Evolutionary conservation across 306 rosid species (phyloP).

Genomic region (Bauhinia variegata): DNA sequence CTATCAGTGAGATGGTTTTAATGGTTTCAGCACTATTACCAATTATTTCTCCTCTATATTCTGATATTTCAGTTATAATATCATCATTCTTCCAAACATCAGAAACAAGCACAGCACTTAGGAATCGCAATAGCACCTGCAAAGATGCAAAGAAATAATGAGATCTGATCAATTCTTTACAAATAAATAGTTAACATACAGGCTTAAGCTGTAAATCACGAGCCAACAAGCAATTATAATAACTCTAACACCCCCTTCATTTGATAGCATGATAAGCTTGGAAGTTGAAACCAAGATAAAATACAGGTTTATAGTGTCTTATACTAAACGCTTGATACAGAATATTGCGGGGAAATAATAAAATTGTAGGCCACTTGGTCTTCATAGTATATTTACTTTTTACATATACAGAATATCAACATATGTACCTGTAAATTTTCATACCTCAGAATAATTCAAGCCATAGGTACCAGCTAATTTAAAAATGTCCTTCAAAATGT

Average conservation of each 20-base stretch:
- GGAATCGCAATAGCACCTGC: constrained; percentile 75
- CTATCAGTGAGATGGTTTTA: constrained; percentile 64
- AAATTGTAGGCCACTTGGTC: constrained; percentile 21
- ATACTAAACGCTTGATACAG: neutral
- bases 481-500: constrained; percentile 75
- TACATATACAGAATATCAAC: constrained; percentile 22
- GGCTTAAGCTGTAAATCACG: constrained; percentile 14
- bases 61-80: constrained; percentile 70
- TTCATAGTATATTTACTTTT: neutral
- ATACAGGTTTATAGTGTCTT: constrained; percentile 21
- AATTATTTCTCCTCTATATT: constrained; percentile 59
- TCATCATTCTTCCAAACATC: constrained; percentile 91
- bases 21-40: constrained; percentile 65
- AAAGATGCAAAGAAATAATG: constrained; percentile 41
- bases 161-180: constrained; percentile 17
- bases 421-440: constrained; percentile 34
- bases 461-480: constrained; percentile 75
- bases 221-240: constrained; percentile 4
- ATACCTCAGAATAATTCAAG: constrained; percentile 78
- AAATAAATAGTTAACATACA: constrained; percentile 28
- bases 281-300: constrained; percentile 11
- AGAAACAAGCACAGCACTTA: constrained; percentile 78
- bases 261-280: constrained; percentile 22
- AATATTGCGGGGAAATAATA: constrained; percentile 3
- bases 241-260: constrained; percentile 15